Base-by-base conservation (phyloP, 345 rosid species). In the Corchorus olitorius region DNA sequence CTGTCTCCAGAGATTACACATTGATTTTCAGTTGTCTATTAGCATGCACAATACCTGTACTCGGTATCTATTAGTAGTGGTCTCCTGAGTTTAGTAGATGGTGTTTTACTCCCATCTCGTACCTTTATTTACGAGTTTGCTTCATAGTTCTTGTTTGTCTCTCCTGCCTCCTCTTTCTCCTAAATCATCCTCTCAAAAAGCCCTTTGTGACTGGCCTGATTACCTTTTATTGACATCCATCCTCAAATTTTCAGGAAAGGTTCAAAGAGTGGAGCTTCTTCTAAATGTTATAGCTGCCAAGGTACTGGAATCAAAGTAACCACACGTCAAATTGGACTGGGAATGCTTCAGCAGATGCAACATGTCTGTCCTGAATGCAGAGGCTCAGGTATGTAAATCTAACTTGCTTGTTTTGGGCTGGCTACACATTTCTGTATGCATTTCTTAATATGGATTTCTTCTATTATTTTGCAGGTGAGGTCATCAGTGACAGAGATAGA, bases 311-410 rank as follows among this genome's bases (percentile, higher is more conserved):
- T 86, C 85, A 90, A 90, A 81, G 35, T 88, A 50, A 79, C 87
- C 1, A 86, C 65, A 17, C 76, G 88, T 33, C 90, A 79, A 39
- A 65, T 90, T 72, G 87, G 89, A 34, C 22, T 76, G 17, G 85
- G 86, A 60, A 88, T 87, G 92, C 58, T 88, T 39, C 94, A 85
- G 72, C 94, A 86, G 72, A 85, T 88, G 94, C 92, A 82, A 64
- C 92, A 87, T 83, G 76, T 81, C 54, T 88, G 94, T 77, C 73
- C 83, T 60, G 89, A 87, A 11, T 90, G 94, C 78, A 75, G 80
- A 75, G 94, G 94, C 65, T 69, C 87, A 61, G 90, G 88, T 85
- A 69, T 61, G 17, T 66, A 10, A 34, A 53, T 48, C 12, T 19
- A 41, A 15, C 55, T 8, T 35, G 60, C 61, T 65, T 59, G 1